phyloP scores from a whole-genome alignment of 202 grass and related monocot species.

The Bolboschoenoplectus hybrid region DNA sequence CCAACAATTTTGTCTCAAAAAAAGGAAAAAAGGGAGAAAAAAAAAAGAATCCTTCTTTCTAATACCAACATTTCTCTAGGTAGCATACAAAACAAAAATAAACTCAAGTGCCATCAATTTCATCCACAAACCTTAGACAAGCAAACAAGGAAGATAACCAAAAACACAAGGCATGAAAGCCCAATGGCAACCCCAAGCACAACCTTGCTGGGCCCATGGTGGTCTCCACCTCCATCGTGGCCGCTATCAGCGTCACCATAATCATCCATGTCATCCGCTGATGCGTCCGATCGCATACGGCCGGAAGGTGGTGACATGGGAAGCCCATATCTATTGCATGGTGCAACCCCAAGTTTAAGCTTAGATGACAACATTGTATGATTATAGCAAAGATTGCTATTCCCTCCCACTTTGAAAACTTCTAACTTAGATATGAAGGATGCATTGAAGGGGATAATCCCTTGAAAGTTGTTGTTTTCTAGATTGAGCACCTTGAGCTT shows the following conservation, averaged over 20 bases:
- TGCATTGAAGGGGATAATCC: constrained; percentile 66
- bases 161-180: constrained; percentile 76
- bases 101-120: constrained; percentile 6
- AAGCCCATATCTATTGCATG: constrained; percentile 81
- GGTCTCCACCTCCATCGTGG: constrained; percentile 33
- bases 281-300: constrained; percentile 54
- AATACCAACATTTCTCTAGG: constrained; percentile 24
- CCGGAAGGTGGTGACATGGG: constrained; percentile 64
- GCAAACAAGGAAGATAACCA: constrained; percentile 81
- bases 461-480: constrained; percentile 87
- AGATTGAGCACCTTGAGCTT: constrained; percentile 66
- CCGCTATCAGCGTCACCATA: constrained; percentile 39
- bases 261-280: constrained; percentile 60
- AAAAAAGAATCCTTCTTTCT: constrained; percentile 22
- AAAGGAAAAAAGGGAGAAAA: not conserved
- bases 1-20: not conserved
- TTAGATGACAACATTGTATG: constrained; percentile 58
- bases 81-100: constrained; percentile 27
- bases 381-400: constrained; percentile 90
- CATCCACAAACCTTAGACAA: constrained; percentile 83
- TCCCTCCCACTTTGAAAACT: constrained; percentile 77
- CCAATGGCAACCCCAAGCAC: constrained; percentile 92
- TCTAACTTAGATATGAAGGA: constrained; percentile 60
- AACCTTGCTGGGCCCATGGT: constrained; percentile 63
- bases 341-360: constrained; percentile 69